phyloP scores from a whole-genome alignment of 2,329 filamentous ascomycete species.

The Phialemoniopsis sp. region DNA sequence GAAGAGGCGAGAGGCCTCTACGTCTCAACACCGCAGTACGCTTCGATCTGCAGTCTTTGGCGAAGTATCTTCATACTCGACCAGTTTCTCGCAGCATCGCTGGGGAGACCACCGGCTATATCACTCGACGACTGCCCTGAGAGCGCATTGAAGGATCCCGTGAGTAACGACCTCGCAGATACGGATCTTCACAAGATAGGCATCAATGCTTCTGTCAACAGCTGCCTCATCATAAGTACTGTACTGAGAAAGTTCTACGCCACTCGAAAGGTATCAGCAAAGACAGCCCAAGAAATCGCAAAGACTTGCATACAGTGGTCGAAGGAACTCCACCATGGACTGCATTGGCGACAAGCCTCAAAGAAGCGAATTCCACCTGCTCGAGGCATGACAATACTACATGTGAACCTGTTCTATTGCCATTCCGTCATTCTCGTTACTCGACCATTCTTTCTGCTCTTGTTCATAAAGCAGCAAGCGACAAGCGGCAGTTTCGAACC shows the following conservation, averaged over 20 bases:
- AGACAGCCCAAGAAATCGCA: slow-evolving; percentile 52
- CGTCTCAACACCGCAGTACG: no score
- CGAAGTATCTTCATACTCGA: slow-evolving; percentile 62
- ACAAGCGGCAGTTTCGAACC: slow-evolving; percentile 8
- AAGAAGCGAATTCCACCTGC: slow-evolving; percentile 32
- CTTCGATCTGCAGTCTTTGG: slow-evolving; percentile 49
- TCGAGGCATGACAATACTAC: slow-evolving; percentile 55
- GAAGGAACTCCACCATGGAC: slow-evolving; percentile 36
- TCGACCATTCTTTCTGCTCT: slow-evolving; percentile 59
- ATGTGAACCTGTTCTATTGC: slow-evolving; percentile 57
- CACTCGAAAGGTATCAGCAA: slow-evolving; percentile 52
- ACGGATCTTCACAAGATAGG: slow-evolving; percentile 20
- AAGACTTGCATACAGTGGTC: slow-evolving; percentile 49
- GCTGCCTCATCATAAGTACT: slow-evolving; percentile 51
- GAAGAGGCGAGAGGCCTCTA: slow-evolving; percentile 38
- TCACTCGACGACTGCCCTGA: slow-evolving; percentile 58
- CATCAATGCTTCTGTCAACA: slow-evolving; percentile 53
- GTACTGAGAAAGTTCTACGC: slow-evolving; percentile 59
- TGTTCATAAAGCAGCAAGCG: slow-evolving; percentile 25
- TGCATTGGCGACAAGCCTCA: slow-evolving; percentile 47
- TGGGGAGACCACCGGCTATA: slow-evolving; percentile 60
- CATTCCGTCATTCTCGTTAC: slow-evolving; percentile 61
- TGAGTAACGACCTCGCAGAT: slow-evolving; percentile 4
- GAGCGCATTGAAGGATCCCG: slow-evolving; percentile 29
- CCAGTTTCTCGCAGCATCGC: slow-evolving; percentile 55